A percentile compares a stretch with the other conserved stretches of the same genome.
phyloP scores from a whole-genome alignment of 495 filamentous ascomycete genomes.

The Mytilinidion resinicola region DNA sequence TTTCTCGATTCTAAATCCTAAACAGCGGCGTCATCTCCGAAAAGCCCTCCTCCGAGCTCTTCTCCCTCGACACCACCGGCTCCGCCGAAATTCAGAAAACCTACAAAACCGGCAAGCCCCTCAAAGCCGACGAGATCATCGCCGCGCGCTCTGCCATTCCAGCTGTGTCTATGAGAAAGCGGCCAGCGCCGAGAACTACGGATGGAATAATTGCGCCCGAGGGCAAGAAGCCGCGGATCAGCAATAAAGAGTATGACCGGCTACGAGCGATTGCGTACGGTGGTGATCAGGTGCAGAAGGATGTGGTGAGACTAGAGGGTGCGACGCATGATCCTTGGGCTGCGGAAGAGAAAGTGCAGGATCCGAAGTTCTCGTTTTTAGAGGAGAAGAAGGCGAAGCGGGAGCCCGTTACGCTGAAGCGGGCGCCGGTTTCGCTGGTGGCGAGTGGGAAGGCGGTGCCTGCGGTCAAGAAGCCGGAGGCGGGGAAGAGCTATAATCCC shows the following conservation, averaged over 20 bases:
- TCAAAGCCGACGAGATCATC: constrained; percentile 88
- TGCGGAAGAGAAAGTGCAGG: constrained; percentile 38
- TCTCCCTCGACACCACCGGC: constrained; percentile 72
- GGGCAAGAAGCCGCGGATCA: constrained; percentile 69
- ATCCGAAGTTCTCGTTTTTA: constrained; percentile 42
- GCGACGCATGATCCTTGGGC: constrained; percentile 74
- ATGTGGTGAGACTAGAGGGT: constrained; percentile 48
- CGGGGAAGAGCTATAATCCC: constrained; percentile 87
- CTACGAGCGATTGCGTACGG: constrained; percentile 70
- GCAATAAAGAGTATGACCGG: constrained; percentile 68
- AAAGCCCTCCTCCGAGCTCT: constrained; percentile 71
- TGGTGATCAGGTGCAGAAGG: constrained; percentile 53
- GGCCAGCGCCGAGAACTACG: constrained; percentile 53
- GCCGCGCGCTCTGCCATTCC: constrained; percentile 74
- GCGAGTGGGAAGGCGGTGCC: constrained; percentile 70
- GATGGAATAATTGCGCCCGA: constrained; percentile 63
- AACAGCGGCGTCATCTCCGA: constrained; percentile 75
- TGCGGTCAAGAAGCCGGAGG: constrained; percentile 69
- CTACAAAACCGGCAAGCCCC: constrained; percentile 59
- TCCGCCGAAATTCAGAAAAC: constrained; percentile 54
- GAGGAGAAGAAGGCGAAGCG: constrained; percentile 50
- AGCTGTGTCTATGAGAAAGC: constrained; percentile 68
- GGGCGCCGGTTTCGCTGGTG: constrained; percentile 70
- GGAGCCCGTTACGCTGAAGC: constrained; percentile 68
- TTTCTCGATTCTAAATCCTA: not conserved